Evolutionary conservation across 2,329 filamentous ascomycete species (phyloP).

Genomic region (Hypoxylon sp.): DNA sequence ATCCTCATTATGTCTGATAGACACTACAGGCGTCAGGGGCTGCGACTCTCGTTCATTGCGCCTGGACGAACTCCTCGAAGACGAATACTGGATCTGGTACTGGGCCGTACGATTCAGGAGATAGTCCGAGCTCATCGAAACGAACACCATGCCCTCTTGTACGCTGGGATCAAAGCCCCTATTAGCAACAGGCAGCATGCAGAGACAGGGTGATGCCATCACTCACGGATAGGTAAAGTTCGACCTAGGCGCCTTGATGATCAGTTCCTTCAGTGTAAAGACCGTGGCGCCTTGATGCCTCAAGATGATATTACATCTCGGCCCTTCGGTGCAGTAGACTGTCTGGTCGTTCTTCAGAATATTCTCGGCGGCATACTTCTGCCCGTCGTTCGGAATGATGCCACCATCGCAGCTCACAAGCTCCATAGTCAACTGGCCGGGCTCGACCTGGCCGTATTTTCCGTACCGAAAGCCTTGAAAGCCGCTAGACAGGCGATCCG

Average conservation of each 20-base stretch:
- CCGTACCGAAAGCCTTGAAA: constrained; percentile 78
- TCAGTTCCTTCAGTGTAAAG: constrained; percentile 83
- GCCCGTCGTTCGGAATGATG: constrained; percentile 67
- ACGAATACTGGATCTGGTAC: constrained; percentile 75
- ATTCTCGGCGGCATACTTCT: constrained; percentile 74
- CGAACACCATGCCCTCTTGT: constrained; percentile 90
- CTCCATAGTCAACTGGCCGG: constrained; percentile 83
- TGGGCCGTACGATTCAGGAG: constrained; percentile 74
- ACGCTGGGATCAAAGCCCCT: constrained; percentile 64
- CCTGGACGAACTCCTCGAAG: constrained; percentile 38
- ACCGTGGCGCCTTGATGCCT: constrained; percentile 80
- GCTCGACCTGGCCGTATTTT: constrained; percentile 84
- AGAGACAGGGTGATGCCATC: background rate
- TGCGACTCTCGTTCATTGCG: constrained; percentile 42
- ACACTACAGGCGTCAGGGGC: constrained; percentile 52
- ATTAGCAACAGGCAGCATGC: constrained; percentile 45
- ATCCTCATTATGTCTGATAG: constrained; percentile 61
- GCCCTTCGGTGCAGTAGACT: constrained; percentile 91
- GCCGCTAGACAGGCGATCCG: constrained; percentile 60
- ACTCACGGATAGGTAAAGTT: constrained; percentile 89
- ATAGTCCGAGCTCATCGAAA: constrained; percentile 84
- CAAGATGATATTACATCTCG: constrained; percentile 85
- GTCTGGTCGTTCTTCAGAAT: constrained; percentile 82
- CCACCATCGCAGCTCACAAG: constrained; percentile 90
- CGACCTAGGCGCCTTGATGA: constrained; percentile 83